Evolutionary conservation across 164 flowering plant species (phyloP), one percentile per base, ranked within the genome.

Genomic region (Cinnamomum micranthum): DNA sequence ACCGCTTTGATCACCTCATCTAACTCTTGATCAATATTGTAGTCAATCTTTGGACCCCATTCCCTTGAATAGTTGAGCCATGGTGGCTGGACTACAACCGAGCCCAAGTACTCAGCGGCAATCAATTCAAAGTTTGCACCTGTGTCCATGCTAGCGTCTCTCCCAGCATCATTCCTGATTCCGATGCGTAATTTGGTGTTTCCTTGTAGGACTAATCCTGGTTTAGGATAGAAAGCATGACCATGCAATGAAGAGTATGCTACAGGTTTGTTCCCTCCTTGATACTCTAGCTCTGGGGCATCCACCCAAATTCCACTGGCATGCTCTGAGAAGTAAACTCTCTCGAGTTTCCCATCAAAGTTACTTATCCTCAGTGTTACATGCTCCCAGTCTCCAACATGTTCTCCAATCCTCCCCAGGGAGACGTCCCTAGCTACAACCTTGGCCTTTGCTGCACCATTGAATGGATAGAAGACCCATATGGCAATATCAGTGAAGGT

Each of bases 391-490:
- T 88, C 89, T 13, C 91, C 90, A 35, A 88, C 87, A 78, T 87
- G 91, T 68, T 86, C 86, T 0, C 91, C 91, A 23, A 84, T 83
- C 75, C 71, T 87, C 33, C 87, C 87, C 11, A 86, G 77, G 7
- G 82, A 28, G 2, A 88, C 22, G 33, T 76, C 76, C n/a, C 83
- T 27, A 27, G 78, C 20, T 22, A 70, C 78, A 7, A 88, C 75
- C 78, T 86, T 85, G 2, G 83, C 86, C 71, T 68, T 80, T 4
- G 77, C 87, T 1, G 90, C 78, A 17, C 90, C 97, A 52, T 95
- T 92, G 72, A 89, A 93, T 3, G 97, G 97, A 81, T 85, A 93
- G 68, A 93, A 91, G 0, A 90, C 41, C 97, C 99, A 95, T 22
- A 87, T 73, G 0, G 86, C 90, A 15, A 95, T 69, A 68, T 93